Percentiles rank a stretch among this genome's conserved stretches.
Evolutionary conservation across 371 early-diverging fungal genomes (phyloP).

Genomic region (Batkoa obscura): DNA sequence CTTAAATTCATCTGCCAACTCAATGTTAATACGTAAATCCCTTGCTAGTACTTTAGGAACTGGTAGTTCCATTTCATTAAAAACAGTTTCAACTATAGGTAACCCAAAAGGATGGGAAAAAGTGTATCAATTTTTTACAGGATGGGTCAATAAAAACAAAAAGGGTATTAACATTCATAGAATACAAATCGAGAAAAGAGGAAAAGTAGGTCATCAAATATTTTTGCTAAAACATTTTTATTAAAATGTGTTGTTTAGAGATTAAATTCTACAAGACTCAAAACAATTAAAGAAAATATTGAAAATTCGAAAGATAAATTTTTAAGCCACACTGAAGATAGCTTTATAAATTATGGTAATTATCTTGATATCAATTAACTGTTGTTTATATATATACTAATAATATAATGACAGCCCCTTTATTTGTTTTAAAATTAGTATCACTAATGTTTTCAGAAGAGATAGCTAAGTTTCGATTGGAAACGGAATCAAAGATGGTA

Average conservation of each 20-base stretch:
- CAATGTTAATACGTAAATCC: not conserved
- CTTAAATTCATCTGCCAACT: not conserved
- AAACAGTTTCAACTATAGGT: not conserved
- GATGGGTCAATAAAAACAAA: not conserved
- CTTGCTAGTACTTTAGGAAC: not conserved
- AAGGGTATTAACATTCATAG: not conserved
- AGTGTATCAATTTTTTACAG: not conserved
- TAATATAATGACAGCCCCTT: not conserved
- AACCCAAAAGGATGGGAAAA: not conserved
- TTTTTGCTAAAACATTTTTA: too few relatives aligned
- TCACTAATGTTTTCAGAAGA: constrained; percentile 2
- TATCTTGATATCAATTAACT: too few relatives aligned
- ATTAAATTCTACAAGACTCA: not conserved
- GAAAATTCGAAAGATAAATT: not conserved
- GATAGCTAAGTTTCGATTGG: not conserved
- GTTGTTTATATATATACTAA: not conserved
- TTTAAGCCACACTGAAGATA: not conserved
- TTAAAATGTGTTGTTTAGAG: not conserved
- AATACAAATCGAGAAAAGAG: not conserved
- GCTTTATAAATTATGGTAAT: not conserved
- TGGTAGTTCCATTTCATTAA: not conserved
- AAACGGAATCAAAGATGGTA: not conserved
- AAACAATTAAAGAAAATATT: not conserved
- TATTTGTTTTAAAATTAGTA: not conserved
- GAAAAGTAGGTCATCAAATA: not conserved